A percentile compares a stretch with the other conserved stretches of the same genome.
Evolutionary conservation across 352 stramenopile genomes (phyloP).

Genomic region (Phytophthora foliorum): DNA sequence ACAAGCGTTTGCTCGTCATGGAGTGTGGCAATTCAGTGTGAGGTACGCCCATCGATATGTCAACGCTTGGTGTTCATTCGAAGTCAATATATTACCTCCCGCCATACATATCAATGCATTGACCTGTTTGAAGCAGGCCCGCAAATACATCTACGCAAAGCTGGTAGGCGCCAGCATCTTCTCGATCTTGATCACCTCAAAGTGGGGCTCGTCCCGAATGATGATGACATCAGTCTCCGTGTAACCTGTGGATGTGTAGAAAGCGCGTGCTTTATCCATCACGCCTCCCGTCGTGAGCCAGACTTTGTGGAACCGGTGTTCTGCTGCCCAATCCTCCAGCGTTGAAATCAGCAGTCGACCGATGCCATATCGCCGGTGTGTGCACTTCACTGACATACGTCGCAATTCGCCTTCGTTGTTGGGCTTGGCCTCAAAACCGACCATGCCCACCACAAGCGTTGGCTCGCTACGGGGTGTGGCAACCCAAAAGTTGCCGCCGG

Average conservation of each 20-base stretch:
- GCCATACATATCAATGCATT: no score
- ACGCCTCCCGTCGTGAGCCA: slow-evolving; percentile 38
- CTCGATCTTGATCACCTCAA: slow-evolving; percentile 34
- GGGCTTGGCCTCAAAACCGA: slow-evolving; percentile 42
- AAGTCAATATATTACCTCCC: background rate
- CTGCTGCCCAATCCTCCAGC: slow-evolving; percentile 42
- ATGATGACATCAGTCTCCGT: slow-evolving; percentile 15
- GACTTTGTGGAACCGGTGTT: slow-evolving; percentile 29
- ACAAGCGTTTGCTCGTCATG: background rate
- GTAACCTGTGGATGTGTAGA: slow-evolving; percentile 39
- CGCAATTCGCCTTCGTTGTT: slow-evolving; percentile 42
- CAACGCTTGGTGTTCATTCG: background rate
- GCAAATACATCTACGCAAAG: background rate
- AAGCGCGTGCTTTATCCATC: slow-evolving; percentile 26
- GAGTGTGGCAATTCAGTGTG: background rate
- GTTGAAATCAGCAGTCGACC: slow-evolving; percentile 33
- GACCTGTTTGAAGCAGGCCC: background rate
- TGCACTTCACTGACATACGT: slow-evolving; percentile 47
- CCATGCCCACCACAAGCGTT: slow-evolving; percentile 38
- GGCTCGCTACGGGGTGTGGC: slow-evolving; percentile 30
- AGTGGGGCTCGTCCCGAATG: slow-evolving; percentile 26
- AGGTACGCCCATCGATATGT: no score
- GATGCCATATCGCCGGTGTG: slow-evolving; percentile 43
- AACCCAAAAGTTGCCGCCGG: slow-evolving; percentile 58
- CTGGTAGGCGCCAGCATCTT: slow-evolving; percentile 16